A percentile compares a stretch with the other conserved stretches of the same genome.
These are phyloP conservation scores for Colletotrichum eleusines DNA, from an alignment of 2,329 filamentous ascomycete genomes.

Conservation along the genomic window DNA sequence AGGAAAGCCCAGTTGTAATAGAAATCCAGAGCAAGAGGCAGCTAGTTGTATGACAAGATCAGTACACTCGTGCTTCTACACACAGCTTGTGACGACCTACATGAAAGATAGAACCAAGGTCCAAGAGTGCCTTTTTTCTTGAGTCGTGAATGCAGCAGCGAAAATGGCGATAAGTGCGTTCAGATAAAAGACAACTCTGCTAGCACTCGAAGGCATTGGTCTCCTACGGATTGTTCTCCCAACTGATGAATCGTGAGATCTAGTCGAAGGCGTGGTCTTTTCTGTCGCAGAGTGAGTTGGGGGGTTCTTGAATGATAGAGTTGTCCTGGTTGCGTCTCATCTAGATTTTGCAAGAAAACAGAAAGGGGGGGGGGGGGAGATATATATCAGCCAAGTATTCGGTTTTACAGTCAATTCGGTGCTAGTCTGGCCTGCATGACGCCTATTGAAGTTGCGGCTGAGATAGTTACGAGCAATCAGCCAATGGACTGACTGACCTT, in stretches of 20 bases:
- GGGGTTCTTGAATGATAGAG: background rate
- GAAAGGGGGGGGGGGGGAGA: no score
- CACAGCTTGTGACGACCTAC: background rate
- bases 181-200: background rate
- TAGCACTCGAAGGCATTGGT: background rate
- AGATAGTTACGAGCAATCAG: no score
- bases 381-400: no score
- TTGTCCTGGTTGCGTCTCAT: background rate
- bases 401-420: no score
- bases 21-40: background rate
- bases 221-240: background rate
- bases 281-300: no score
- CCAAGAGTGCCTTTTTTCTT: background rate
- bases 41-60: background rate
- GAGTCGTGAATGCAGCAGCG: background rate
- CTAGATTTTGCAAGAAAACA: background rate
- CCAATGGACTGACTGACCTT: no score
- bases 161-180: background rate
- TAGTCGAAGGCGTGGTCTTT: background rate
- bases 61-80: background rate
- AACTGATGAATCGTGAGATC: background rate
- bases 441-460: no score
- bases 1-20: background rate
- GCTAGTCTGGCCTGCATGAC: no score
- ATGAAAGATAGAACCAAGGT: background rate